These are phyloP conservation scores for Saturnispora besseyi DNA, from an alignment of 805 yeast species.

Conservation along the genomic window DNA sequence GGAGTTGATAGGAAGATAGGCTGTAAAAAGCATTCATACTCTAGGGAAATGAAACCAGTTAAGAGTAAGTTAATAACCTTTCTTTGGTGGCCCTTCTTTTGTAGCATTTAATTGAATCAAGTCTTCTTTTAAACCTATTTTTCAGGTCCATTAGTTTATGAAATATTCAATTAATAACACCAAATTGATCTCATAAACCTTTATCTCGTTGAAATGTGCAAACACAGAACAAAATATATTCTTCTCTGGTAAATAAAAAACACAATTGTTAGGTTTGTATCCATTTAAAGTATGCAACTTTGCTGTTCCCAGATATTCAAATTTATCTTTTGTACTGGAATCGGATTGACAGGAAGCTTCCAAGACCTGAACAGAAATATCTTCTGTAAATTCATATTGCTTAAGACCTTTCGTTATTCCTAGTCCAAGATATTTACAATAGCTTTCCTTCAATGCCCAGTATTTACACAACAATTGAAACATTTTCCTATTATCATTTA, in stretches of 20 bases:
- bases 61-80: too few species aligned
- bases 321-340: not conserved
- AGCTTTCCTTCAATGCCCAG: slow-evolving; percentile 80
- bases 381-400: slow-evolving; percentile 17
- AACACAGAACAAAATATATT: slow-evolving; percentile 12
- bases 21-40: too few species aligned
- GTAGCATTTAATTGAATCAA: too few species aligned
- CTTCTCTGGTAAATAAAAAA: slow-evolving; percentile 6
- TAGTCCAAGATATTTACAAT: slow-evolving; percentile 54
- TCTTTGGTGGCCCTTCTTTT: too few species aligned
- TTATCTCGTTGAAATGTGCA: slow-evolving; percentile 3
- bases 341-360: slow-evolving; percentile 12
- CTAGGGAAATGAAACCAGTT: too few species aligned
- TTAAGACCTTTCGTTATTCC: slow-evolving; percentile 36
- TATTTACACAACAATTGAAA: slow-evolving; percentile 35
- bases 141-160: not conserved
- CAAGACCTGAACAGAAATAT: not conserved
- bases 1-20: not conserved
- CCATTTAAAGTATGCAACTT: not conserved
- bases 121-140: too few species aligned
- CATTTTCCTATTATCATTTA: slow-evolving; percentile 8
- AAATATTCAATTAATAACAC: slow-evolving; percentile 3
- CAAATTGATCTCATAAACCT: slow-evolving; percentile 7
- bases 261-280: slow-evolving; percentile 3
- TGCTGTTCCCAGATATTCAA: not conserved